Conservation (phyloP, 768 basidiomycete species). For the Serendipita sp. region DNA sequence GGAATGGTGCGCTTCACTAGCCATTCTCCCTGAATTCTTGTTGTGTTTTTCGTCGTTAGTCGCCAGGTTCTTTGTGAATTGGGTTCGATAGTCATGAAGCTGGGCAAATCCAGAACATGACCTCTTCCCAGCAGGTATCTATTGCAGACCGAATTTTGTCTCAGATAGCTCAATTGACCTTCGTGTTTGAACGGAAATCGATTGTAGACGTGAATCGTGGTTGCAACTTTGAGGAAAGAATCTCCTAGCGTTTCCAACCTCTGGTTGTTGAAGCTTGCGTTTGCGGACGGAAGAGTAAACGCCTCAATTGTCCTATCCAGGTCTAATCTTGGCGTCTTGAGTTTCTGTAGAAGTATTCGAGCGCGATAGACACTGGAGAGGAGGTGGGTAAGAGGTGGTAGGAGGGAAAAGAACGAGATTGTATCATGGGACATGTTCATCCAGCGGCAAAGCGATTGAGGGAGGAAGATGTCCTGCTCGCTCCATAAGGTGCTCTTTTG, state of each 20-base stretch:
- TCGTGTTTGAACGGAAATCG: constrained; percentile 64
- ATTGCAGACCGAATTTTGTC: constrained; percentile 54
- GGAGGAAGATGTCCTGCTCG: constrained; percentile 18
- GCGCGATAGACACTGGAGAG: constrained; percentile 51
- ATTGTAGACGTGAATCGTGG: constrained; percentile 63
- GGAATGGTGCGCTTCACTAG: constrained; percentile 35
- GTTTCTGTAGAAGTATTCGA: constrained; percentile 30
- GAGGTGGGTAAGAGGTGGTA: constrained; percentile 54
- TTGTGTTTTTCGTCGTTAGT: constrained; percentile 29
- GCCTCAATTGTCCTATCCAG: constrained; percentile 52
- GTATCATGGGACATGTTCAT: constrained; percentile 37
- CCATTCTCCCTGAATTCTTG: constrained; percentile 14
- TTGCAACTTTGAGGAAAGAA: constrained; percentile 59
- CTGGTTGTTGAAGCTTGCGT: constrained; percentile 60
- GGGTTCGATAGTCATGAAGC: constrained; percentile 45
- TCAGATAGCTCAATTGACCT: constrained; percentile 57
- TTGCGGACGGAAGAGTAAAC: constrained; percentile 53
- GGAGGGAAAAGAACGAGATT: constrained; percentile 34
- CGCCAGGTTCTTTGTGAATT: constrained; percentile 40
- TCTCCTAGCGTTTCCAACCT: constrained; percentile 80
- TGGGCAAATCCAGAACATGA: constrained; percentile 43
- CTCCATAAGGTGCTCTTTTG: constrained; percentile 21
- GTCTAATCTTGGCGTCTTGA: constrained; percentile 45
- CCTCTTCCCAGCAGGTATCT: constrained; percentile 52
- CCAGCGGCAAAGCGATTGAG: constrained; percentile 35